Conservation (phyloP, 768 basidiomycete species). For the Dictyophora rubrovolvata region DNA sequence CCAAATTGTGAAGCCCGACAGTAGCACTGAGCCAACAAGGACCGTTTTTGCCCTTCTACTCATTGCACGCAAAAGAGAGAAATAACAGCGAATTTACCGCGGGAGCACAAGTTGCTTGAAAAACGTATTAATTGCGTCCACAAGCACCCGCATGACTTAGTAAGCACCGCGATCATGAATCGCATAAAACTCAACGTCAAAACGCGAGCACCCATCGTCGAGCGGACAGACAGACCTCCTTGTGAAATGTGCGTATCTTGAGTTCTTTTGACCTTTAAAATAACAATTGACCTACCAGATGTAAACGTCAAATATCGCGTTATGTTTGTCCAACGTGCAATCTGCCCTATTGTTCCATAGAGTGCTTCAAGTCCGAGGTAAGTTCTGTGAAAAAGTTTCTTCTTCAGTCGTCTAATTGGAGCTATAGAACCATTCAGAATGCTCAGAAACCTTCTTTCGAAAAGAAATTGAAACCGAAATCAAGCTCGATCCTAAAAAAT, state of each 20-base stretch:
- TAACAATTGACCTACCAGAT: conserved; percentile 33
- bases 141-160: background rate
- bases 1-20: conserved; percentile 69
- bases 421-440: conserved; percentile 50
- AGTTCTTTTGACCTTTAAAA: background rate
- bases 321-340: conserved; percentile 82
- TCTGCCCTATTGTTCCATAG: conserved; percentile 66
- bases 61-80: background rate
- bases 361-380: conserved; percentile 70
- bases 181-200: conserved; percentile 8
- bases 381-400: conserved; percentile 14
- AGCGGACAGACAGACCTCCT: conserved; percentile 18
- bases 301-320: conserved; percentile 62
- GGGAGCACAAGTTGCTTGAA: background rate
- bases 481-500: conserved; percentile 41
- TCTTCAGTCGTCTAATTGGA: background rate
- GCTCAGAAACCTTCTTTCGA: conserved; percentile 77
- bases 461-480: conserved; percentile 62
- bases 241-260: conserved; percentile 37
- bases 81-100: background rate
- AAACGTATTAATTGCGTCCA: background rate
- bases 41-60: conserved; percentile 57
- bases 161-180: background rate
- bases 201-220: conserved; percentile 7
- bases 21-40: conserved; percentile 50